Conservation (phyloP, 2,329 filamentous ascomycete genomes). For the Apiospora rasikravindrae region DNA sequence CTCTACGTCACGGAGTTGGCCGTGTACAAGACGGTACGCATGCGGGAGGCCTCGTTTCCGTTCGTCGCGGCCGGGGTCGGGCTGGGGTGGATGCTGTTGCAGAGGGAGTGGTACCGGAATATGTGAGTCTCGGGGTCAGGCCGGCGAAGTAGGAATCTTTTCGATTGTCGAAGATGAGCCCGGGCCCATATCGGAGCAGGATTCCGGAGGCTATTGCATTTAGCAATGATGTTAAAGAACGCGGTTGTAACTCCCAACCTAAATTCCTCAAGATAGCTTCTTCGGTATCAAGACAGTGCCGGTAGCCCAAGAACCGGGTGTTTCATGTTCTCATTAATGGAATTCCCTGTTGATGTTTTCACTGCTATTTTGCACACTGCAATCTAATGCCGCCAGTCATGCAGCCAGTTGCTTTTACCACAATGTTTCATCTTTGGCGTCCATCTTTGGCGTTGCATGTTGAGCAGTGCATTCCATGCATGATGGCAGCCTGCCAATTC, state of each 20-base stretch:
- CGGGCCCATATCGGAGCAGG: too few relatives aligned
- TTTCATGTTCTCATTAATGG: not conserved
- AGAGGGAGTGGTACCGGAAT: constrained; percentile 31
- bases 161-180: not conserved
- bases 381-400: not conserved
- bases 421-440: not conserved
- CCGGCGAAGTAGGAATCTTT: not conserved
- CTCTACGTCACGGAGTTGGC: constrained; percentile 37
- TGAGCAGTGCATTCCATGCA: not conserved
- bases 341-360: not conserved
- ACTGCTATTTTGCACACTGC: not conserved
- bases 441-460: not conserved
- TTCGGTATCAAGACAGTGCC: not conserved
- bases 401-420: not conserved
- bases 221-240: too few relatives aligned
- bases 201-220: too few relatives aligned
- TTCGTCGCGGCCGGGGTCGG: constrained; percentile 29
- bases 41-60: constrained; percentile 31
- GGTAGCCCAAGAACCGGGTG: not conserved
- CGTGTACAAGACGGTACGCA: constrained; percentile 33
- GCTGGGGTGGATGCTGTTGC: constrained; percentile 34
- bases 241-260: too few relatives aligned
- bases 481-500: constrained; percentile 1
- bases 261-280: too few relatives aligned
- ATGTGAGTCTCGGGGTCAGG: not conserved